These are phyloP conservation scores for Aspergillus amoenus DNA, from an alignment of 2,329 filamentous ascomycete species.

Conservation along the genomic window DNA sequence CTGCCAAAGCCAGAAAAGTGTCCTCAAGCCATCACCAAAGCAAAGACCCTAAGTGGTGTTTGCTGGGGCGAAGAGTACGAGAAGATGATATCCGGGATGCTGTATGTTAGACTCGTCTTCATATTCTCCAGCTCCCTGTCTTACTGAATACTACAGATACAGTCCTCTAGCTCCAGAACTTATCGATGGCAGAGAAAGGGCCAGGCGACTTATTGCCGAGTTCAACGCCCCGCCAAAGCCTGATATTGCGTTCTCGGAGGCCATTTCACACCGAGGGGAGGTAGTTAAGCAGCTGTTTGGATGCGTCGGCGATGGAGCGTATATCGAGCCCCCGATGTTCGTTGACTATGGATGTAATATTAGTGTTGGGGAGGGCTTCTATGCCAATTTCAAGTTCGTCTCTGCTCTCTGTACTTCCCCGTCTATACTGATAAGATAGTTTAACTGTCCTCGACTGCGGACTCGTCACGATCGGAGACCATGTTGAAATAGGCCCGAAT, in stretches of 20 bases:
- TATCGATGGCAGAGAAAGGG: conserved; percentile 10
- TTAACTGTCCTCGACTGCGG: conserved; percentile 53
- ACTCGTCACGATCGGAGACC: conserved; percentile 51
- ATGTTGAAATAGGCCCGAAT: conserved; percentile 52
- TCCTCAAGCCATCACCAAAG: not conserved
- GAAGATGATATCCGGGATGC: conserved; percentile 15
- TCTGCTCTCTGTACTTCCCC: not conserved
- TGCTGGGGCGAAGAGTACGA: conserved; percentile 14
- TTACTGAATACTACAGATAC: conserved; percentile 4
- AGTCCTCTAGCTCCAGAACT: conserved; percentile 11
- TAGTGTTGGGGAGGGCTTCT: conserved; percentile 17
- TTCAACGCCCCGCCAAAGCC: conserved; percentile 12
- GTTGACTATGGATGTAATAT: conserved; percentile 26
- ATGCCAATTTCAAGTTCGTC: conserved; percentile 21
- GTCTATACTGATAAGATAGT: conserved; percentile 44
- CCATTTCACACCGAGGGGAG: not conserved
- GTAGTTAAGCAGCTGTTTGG: conserved; percentile 15
- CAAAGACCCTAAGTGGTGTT: not conserved
- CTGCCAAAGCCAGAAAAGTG: not conserved
- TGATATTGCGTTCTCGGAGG: not conserved
- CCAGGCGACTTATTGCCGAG: conserved; percentile 8
- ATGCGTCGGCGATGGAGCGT: conserved; percentile 9
- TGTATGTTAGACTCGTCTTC: not conserved
- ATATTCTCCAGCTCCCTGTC: too few relatives aligned
- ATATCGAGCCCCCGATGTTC: conserved; percentile 20